Evolutionary conservation across 768 basidiomycete genomes (phyloP).

Genomic region (Lactarius evosmus): DNA sequence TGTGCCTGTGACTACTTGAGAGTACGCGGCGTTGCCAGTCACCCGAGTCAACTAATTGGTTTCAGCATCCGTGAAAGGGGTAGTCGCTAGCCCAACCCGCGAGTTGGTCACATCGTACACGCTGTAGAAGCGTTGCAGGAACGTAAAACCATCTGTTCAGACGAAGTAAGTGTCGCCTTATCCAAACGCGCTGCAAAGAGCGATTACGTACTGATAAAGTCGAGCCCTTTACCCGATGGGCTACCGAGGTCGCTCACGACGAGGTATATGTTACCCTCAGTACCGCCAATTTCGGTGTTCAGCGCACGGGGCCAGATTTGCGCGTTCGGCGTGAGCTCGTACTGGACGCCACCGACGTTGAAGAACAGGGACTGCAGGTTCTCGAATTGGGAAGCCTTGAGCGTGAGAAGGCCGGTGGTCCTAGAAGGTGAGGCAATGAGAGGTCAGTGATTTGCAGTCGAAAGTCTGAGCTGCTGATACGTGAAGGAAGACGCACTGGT

Average conservation of each 20-base stretch:
- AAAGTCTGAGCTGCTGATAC: neutral
- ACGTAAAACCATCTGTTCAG: neutral
- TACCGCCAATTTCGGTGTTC: conserved; percentile 57
- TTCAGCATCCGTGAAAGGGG: conserved; percentile 28
- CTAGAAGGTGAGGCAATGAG: conserved; percentile 29
- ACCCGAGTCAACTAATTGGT: conserved; percentile 19
- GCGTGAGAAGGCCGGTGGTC: conserved; percentile 52
- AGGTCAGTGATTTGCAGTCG: neutral
- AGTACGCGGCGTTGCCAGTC: neutral
- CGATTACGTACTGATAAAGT: conserved; percentile 28
- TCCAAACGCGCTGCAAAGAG: neutral
- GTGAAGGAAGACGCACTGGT: conserved; percentile 38
- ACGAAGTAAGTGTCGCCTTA: neutral
- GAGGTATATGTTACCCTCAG: conserved; percentile 41
- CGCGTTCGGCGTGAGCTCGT: conserved; percentile 57
- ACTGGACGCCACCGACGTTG: conserved; percentile 48
- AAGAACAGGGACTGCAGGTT: conserved; percentile 53
- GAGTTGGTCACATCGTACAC: conserved; percentile 28
- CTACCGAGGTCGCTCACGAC: conserved; percentile 30
- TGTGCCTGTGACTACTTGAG: neutral
- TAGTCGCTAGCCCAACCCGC: conserved; percentile 30
- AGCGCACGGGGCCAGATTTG: conserved; percentile 67
- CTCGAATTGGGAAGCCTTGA: conserved; percentile 48
- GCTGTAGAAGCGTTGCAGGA: conserved; percentile 27
- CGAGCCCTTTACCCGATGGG: conserved; percentile 31